Conservation (phyloP, 768 basidiomycete genomes). For the Rickenella mellea region DNA sequence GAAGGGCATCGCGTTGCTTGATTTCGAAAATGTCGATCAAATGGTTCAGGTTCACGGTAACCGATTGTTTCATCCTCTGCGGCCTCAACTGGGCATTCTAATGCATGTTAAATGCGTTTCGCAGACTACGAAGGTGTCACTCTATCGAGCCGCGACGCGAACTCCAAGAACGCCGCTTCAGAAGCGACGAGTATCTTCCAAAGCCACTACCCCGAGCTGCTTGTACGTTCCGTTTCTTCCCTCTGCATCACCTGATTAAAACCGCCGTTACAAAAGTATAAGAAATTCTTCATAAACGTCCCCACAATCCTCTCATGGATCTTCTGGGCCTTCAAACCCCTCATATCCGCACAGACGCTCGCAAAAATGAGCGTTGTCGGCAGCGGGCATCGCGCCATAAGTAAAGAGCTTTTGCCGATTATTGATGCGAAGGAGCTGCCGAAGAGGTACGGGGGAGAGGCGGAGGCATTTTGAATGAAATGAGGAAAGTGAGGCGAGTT, state of each 20-base stretch:
- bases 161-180: slow-evolving; percentile 68
- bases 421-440: slow-evolving; percentile 55
- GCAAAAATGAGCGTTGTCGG: slow-evolving; percentile 79
- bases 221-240: slow-evolving; percentile 31
- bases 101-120: background rate
- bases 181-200: slow-evolving; percentile 70
- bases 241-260: background rate
- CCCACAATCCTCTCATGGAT: slow-evolving; percentile 71
- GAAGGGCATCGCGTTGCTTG: slow-evolving; percentile 46
- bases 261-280: slow-evolving; percentile 29
- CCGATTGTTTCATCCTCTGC: slow-evolving; percentile 3
- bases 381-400: slow-evolving; percentile 45
- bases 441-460: slow-evolving; percentile 60
- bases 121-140: slow-evolving; percentile 71
- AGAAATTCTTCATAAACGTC: slow-evolving; percentile 78
- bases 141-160: slow-evolving; percentile 55
- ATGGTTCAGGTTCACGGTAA: slow-evolving; percentile 65
- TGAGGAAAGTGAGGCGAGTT: no score
- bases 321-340: slow-evolving; percentile 74
- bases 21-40: slow-evolving; percentile 68
- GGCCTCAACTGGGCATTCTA: background rate
- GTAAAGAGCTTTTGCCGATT: slow-evolving; percentile 46
- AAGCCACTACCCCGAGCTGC: slow-evolving; percentile 70
- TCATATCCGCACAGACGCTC: slow-evolving; percentile 63
- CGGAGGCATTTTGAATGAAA: slow-evolving; percentile 45